Percentiles rank a stretch among this genome's conserved stretches.
These are phyloP conservation scores for Tricholoma sp. DNA, from an alignment of 768 basidiomycete genomes.

Conservation along the genomic window DNA sequence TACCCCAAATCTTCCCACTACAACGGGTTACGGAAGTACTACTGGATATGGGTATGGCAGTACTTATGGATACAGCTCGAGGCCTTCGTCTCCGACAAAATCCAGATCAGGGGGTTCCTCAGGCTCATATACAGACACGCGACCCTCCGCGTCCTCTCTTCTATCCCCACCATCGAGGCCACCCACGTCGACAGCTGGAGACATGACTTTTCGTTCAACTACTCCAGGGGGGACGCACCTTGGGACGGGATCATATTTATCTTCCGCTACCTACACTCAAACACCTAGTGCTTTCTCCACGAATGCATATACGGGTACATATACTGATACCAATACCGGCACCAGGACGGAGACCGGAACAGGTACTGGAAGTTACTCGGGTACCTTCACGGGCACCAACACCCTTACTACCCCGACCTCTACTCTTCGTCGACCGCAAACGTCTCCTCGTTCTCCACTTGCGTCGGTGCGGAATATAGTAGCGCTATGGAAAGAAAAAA, in stretches of 20 bases:
- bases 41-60: constrained; percentile 24
- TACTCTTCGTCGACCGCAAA: constrained; percentile 56
- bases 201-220: constrained; percentile 21
- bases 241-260: constrained; percentile 29
- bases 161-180: constrained; percentile 45
- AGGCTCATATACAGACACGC: constrained; percentile 30
- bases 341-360: constrained; percentile 27
- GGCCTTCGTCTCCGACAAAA: constrained; percentile 45
- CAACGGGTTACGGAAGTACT: constrained; percentile 26
- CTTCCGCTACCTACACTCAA: constrained; percentile 30
- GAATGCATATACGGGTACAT: constrained; percentile 20
- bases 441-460: constrained; percentile 65
- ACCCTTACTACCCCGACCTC: constrained; percentile 44
- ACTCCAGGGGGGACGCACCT: constrained; percentile 19
- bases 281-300: constrained; percentile 35
- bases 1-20: constrained; percentile 19
- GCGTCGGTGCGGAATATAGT: constrained; percentile 76
- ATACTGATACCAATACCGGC: constrained; percentile 25
- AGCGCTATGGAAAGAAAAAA: constrained; percentile 75
- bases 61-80: constrained; percentile 32
- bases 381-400: constrained; percentile 31
- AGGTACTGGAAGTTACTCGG: constrained; percentile 32
- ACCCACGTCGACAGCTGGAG: constrained; percentile 24
- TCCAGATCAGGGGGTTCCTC: constrained; percentile 26
- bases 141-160: constrained; percentile 33